A percentile compares a stretch with the other conserved stretches of the same genome.
Conservation (phyloP, 306 rosid species). For the Oxytropis ochrocephala region DNA sequence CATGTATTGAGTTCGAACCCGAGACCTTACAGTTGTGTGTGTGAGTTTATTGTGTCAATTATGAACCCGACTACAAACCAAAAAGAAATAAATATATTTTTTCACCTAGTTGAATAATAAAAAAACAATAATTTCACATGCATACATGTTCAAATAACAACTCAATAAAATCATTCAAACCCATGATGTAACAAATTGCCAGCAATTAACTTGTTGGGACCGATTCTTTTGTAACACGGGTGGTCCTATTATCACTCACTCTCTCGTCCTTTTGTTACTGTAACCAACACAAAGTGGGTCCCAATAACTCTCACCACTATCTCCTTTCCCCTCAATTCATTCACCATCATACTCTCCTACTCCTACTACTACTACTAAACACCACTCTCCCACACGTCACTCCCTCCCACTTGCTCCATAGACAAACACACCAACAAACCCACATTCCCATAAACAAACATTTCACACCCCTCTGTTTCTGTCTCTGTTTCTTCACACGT, state of each 20-base stretch:
- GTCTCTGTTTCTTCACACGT: conserved; percentile 19
- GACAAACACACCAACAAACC: not conserved
- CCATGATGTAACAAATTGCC: not conserved
- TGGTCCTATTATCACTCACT: conserved; percentile 33
- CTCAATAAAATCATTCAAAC: not conserved
- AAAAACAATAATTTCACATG: no score
- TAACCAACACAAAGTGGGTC: conserved; percentile 7
- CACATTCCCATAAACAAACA: not conserved
- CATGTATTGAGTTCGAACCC: no score
- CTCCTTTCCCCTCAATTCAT: conserved; percentile 21
- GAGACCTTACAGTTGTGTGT: no score
- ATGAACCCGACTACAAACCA: no score
- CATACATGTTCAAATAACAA: not conserved
- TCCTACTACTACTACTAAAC: not conserved
- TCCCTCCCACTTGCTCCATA: not conserved
- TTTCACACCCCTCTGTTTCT: no score
- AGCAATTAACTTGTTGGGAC: not conserved
- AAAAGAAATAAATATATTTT: no score
- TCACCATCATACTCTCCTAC: not conserved
- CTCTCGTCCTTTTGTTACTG: conserved; percentile 10
- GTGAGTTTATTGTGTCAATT: no score
- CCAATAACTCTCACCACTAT: not conserved
- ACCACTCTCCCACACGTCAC: conserved; percentile 14
- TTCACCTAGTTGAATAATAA: no score
- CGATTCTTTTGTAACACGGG: not conserved